Evolutionary conservation across 176 grass and related monocot species (phyloP), one percentile per base, ranked within the genome.

Genomic region (Ensete ventricosum): DNA sequence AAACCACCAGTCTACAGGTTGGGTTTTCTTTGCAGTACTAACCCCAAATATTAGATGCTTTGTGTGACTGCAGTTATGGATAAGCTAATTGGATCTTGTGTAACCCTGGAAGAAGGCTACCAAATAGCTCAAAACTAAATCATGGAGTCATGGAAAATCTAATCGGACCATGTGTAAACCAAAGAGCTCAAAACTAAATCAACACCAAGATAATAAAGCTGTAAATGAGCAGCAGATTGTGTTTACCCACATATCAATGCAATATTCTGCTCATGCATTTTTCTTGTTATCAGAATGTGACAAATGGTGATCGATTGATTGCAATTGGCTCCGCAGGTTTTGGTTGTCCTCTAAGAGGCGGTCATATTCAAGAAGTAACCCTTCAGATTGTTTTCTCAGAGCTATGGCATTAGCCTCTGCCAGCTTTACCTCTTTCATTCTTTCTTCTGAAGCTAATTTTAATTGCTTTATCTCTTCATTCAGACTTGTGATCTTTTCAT

Each of bases 221-320:
- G 22, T 25, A 26, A 24, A 11, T 26, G 22, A 65, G 9, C 3
- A 11, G 26, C 62, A 34, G 29, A 34, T 65, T 14, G 62, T 65
- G 1, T 11, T 26, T 26, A 34, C 29, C 9, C 20, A n/a, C 27
- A 69, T 50, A 9, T 16, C 14, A 16, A 6, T 69, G 9, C 16
- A 59, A 59, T 8, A 59, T 59, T n/a, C 16, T 1, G 17, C 9
- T 69, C 29, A 69, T 1, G 48, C 13, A 66, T 92, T 89, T 72
- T 92, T 96, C 82, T 88, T 89, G 68, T 58, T 77, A 68, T 85
- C 86, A 73, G 89, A 89, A 75, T 85, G 83, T 5, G 92, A 96
- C 9, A 78, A 63, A 72, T 12, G 71, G 23, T 24, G 72, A 63
- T 96, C 87, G 20, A 92, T 59, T 29, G 80, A 85, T 69, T 96